A percentile compares a stretch with the other conserved stretches of the same genome.
phyloP scores from a whole-genome alignment of 2,329 filamentous ascomycete genomes.

The Alternaria hordeiaustralica region DNA sequence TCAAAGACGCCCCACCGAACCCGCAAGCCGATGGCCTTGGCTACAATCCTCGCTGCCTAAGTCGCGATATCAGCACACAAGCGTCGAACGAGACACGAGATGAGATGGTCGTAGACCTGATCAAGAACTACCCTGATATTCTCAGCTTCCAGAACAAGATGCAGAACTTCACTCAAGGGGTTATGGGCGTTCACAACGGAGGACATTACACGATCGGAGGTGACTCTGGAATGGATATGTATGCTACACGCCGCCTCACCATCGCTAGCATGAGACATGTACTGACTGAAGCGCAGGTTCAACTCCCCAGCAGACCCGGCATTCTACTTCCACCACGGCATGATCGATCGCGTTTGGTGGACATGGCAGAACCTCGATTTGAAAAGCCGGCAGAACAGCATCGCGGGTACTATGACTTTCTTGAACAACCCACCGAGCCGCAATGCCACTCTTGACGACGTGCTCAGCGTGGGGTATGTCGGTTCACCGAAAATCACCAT shows the following conservation, averaged over 20 bases:
- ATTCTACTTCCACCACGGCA: constrained; percentile 57
- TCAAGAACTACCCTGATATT: constrained; percentile 55
- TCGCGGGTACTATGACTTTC: not conserved
- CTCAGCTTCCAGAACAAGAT: constrained; percentile 43
- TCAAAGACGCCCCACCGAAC: constrained; percentile 10
- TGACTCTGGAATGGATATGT: not conserved
- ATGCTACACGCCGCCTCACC: fast-evolving
- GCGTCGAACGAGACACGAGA: constrained; percentile 48
- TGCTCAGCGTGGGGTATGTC: constrained; percentile 12
- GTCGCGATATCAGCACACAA: constrained; percentile 43
- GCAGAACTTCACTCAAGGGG: not conserved
- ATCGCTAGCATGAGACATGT: not conserved
- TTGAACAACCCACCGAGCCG: not conserved
- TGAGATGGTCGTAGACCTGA: constrained; percentile 41
- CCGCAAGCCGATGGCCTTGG: constrained; percentile 17
- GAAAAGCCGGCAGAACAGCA: not conserved
- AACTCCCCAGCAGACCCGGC: constrained; percentile 42
- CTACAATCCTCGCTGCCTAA: constrained; percentile 42
- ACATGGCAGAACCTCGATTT: constrained; percentile 52
- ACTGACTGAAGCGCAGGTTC: constrained; percentile 13
- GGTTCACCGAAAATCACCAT: constrained; percentile 35
- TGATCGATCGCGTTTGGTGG: constrained; percentile 56
- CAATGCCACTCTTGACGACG: not conserved
- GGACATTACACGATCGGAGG: not conserved
- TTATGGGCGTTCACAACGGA: not conserved